Evolutionary conservation across 2,329 filamentous ascomycete genomes (phyloP).

Genomic region (Ceratocystis cacaofunesta): DNA sequence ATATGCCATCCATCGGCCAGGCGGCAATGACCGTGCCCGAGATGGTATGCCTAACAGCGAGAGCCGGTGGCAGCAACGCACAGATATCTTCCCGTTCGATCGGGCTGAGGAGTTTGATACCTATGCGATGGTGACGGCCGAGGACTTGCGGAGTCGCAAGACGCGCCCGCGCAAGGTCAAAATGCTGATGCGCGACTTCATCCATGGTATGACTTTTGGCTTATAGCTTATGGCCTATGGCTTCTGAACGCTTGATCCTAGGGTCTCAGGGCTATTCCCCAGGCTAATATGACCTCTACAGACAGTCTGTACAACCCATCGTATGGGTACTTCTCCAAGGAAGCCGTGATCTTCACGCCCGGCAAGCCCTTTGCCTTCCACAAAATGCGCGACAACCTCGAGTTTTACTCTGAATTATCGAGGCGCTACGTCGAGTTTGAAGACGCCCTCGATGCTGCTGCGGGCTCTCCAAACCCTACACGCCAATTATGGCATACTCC

Average conservation of each 20-base stretch:
- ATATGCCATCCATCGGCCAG: slow-evolving; percentile 18
- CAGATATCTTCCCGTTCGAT: slow-evolving; percentile 58
- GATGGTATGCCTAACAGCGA: slow-evolving; percentile 32
- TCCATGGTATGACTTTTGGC: slow-evolving; percentile 52
- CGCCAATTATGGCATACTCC: slow-evolving; percentile 97
- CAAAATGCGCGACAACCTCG: slow-evolving; percentile 63
- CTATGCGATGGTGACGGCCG: slow-evolving; percentile 75
- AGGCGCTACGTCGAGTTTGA: slow-evolving; percentile 81
- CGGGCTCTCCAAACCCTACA: slow-evolving; percentile 50
- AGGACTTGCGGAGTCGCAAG: slow-evolving; percentile 54
- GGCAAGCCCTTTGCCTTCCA: slow-evolving; percentile 85
- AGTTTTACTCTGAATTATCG: slow-evolving; percentile 65
- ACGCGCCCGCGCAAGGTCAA: slow-evolving; percentile 78
- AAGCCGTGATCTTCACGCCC: slow-evolving; percentile 88
- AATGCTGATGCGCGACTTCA: slow-evolving; percentile 95
- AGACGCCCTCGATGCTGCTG: slow-evolving; percentile 61
- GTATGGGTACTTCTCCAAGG: slow-evolving; percentile 93
- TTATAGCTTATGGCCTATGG: background rate
- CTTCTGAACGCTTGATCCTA: no score
- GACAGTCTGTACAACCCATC: slow-evolving; percentile 88
- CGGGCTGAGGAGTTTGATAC: slow-evolving; percentile 64
- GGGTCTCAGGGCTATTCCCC: slow-evolving; percentile 20
- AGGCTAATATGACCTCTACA: slow-evolving; percentile 28
- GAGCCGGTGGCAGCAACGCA: slow-evolving; percentile 75
- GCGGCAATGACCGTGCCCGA: slow-evolving; percentile 1